Conservation (phyloP, 129 eudicot species). For the Solidago caesia region DNA sequence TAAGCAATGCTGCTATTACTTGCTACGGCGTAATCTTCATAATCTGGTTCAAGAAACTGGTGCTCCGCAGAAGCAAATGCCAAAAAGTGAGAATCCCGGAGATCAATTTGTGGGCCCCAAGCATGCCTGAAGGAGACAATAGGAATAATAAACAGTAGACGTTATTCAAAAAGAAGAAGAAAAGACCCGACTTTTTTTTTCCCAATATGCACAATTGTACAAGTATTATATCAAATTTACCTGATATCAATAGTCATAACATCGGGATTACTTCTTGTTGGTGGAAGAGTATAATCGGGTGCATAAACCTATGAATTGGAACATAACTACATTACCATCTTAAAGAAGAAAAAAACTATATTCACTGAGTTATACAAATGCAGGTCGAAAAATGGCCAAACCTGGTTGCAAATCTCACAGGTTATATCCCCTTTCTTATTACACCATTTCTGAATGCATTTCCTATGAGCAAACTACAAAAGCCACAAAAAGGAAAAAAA, state of each 20-base stretch:
- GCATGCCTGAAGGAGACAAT: conserved; percentile 47
- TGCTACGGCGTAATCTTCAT: conserved; percentile 62
- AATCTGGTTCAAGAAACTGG: conserved; percentile 65
- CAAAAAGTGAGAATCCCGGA: conserved; percentile 56
- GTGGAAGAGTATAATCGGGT: conserved; percentile 66
- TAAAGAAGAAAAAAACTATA: background rate
- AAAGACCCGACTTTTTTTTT: background rate
- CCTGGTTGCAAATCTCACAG: conserved; percentile 89
- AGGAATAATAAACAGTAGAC: background rate
- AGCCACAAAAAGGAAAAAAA: conserved; percentile 3
- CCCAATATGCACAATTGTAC: background rate
- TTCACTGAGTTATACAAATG: background rate
- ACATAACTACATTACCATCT: background rate
- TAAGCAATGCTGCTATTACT: conserved; percentile 57
- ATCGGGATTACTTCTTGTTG: conserved; percentile 51
- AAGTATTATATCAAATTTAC: conserved; percentile 25
- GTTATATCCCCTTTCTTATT: conserved; percentile 77
- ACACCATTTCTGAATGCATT: conserved; percentile 90
- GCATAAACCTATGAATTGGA: conserved; percentile 47
- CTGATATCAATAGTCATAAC: conserved; percentile 74
- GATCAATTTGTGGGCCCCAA: conserved; percentile 71
- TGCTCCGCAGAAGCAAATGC: conserved; percentile 68
- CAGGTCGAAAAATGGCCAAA: conserved; percentile 9
- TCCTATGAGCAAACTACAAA: conserved; percentile 82
- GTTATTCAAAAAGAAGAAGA: conserved; percentile 5